phyloP scores from a whole-genome alignment of 257 asterid species.

The Rehmannia glutinosa region DNA sequence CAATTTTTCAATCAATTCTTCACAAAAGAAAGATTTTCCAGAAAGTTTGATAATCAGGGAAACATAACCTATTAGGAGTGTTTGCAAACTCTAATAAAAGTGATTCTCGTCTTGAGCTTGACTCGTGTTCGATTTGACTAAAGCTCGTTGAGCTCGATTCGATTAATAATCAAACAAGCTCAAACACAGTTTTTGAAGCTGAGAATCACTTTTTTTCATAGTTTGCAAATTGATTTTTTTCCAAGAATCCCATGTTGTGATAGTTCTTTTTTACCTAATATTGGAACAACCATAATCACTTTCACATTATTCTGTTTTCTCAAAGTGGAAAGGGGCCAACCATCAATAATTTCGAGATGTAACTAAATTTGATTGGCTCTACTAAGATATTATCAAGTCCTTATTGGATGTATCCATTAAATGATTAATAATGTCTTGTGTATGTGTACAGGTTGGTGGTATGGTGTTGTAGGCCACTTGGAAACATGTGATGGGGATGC shows the following conservation, averaged over 20 bases:
- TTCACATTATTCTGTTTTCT: not conserved
- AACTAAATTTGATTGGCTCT: not conserved
- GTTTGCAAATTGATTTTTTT: conserved; percentile 26
- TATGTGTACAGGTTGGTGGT: conserved; percentile 85
- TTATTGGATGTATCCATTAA: conserved; percentile 12
- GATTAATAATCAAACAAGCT: too few species aligned
- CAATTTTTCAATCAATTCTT: too few species aligned
- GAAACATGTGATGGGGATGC: conserved; percentile 77
- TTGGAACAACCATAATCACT: not conserved
- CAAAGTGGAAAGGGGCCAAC: conserved; percentile 18
- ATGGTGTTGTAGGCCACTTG: conserved; percentile 94
- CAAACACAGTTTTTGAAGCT: too few species aligned
- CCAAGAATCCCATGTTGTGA: not conserved
- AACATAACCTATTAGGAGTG: not conserved
- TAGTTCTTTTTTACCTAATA: not conserved
- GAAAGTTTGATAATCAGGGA: not conserved
- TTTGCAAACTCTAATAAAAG: too few species aligned
- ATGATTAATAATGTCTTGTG: conserved; percentile 24
- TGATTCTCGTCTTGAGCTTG: too few species aligned
- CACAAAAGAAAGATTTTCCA: too few species aligned
- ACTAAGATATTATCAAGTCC: conserved; percentile 25
- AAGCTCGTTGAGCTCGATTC: too few species aligned
- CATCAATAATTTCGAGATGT: not conserved
- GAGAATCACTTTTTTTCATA: too few species aligned
- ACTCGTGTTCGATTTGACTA: too few species aligned